These are phyloP conservation scores for Daphne laureola DNA, from an alignment of 441 rosid genomes.

Conservation along the genomic window DNA sequence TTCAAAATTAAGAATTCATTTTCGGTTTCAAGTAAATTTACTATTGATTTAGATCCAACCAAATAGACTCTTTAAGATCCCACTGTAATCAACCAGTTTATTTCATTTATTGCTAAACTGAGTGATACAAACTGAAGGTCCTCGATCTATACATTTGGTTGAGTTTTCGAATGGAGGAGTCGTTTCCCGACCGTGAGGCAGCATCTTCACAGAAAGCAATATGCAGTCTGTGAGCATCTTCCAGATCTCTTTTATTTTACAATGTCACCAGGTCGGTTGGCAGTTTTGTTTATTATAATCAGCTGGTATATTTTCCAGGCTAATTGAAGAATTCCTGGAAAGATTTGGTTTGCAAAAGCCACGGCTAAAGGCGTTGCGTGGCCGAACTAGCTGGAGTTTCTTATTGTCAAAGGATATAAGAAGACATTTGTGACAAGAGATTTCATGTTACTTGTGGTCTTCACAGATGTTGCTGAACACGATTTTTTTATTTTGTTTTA, in stretches of 20 bases:
- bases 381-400: conserved; percentile 8
- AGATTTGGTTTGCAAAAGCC: conserved; percentile 45
- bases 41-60: too few species aligned
- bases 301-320: conserved; percentile 31
- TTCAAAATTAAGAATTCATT: too few species aligned
- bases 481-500: too few species aligned
- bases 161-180: conserved; percentile 74
- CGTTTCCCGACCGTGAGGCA: conserved; percentile 72
- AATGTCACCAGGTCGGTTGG: background rate
- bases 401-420: conserved; percentile 11
- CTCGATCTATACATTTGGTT: conserved; percentile 89
- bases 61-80: too few species aligned
- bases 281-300: conserved; percentile 3
- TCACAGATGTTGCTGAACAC: too few species aligned
- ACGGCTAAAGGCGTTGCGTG: conserved; percentile 14
- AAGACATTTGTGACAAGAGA: conserved; percentile 6
- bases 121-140: conserved; percentile 36
- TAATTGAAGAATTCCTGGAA: conserved; percentile 78
- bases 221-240: conserved; percentile 58
- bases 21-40: too few species aligned
- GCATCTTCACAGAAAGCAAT: conserved; percentile 82
- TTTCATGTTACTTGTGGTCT: background rate
- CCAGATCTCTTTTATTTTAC: background rate
- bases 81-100: background rate
- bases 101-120: conserved; percentile 1